Evolutionary conservation across 306 rosid genomes (phyloP).

Genomic region (peach (Prunus persica)): Prunus_persica_NCBIv2 NC_034014.1:5786501-5787000

Average conservation of each 20-base stretch:
- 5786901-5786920: constrained; percentile 67
- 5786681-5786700: constrained; percentile 29
- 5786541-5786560: no score
- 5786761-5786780: background rate
- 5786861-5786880: background rate
- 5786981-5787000: background rate
- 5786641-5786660: background rate
- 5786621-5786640: no score
- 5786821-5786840: background rate
- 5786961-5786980: constrained; percentile 48
- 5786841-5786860: background rate
- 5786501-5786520: no score
- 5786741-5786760: constrained; percentile 33
- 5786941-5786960: constrained; percentile 32
- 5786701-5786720: constrained; percentile 38
- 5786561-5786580: background rate
- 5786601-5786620: background rate
- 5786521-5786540: no score
- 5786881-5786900: constrained; percentile 45
- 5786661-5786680: constrained; percentile 52
- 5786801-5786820: background rate
- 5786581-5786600: background rate
- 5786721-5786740: constrained; percentile 44
- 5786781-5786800: background rate
- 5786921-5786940: constrained; percentile 33